Conservation (phyloP, 1,284 basidiomycete genomes). For the Pascua guehoae region DNA sequence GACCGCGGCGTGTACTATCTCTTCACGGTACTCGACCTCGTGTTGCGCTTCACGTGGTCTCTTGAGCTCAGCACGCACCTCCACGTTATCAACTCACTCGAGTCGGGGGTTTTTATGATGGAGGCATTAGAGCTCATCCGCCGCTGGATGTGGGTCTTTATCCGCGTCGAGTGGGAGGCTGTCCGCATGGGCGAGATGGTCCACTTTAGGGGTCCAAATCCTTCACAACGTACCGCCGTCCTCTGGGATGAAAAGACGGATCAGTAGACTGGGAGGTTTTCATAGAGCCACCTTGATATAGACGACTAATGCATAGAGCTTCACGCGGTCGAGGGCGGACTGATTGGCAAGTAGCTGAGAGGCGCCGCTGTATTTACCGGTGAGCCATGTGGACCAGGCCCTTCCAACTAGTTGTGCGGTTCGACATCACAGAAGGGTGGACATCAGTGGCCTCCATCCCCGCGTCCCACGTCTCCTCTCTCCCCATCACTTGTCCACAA, state of each 20-base stretch:
- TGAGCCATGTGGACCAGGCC: no score
- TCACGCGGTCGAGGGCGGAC: neutral
- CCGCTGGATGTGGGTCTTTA: conserved; percentile 94
- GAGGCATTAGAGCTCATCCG: conserved; percentile 86
- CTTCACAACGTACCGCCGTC: conserved; percentile 6
- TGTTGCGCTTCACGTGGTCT: conserved; percentile 92
- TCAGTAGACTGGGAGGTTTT: neutral
- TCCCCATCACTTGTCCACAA: no score
- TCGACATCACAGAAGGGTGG: no score
- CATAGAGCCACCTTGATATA: neutral
- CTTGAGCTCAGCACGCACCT: conserved; percentile 86
- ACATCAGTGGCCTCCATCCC: no score
- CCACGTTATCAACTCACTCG: conserved; percentile 76
- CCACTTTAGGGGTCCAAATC: conserved; percentile 16
- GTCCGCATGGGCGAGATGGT: conserved; percentile 56
- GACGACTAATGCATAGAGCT: neutral
- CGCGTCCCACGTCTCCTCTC: no score
- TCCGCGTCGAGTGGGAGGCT: conserved; percentile 93
- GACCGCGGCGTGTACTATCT: conserved; percentile 77
- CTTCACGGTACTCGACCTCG: conserved; percentile 75
- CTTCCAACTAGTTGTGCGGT: no score
- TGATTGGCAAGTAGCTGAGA: no score
- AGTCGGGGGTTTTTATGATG: conserved; percentile 79
- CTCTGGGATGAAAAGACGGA: conserved; percentile 19
- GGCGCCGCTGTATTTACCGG: no score